Percentiles rank a stretch among this genome's conserved stretches.
Conservation (phyloP, 148 eudicot species). For the Silene conica region DNA sequence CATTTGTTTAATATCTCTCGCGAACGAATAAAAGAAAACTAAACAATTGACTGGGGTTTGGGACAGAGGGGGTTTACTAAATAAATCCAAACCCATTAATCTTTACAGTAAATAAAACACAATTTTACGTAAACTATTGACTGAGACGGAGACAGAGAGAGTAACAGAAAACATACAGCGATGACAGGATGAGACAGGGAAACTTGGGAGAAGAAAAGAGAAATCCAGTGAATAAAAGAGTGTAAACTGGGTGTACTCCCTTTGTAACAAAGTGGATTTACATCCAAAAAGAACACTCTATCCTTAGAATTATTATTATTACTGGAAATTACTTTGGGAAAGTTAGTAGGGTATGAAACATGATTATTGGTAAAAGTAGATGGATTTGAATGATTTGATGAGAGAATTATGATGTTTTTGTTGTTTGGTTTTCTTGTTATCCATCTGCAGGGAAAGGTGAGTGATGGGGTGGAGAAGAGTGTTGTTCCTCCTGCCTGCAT, state of each 20-base stretch:
- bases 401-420: neutral
- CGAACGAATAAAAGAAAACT: too few relatives aligned
- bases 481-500: neutral
- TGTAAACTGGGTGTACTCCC: conserved; percentile 65
- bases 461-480: neutral
- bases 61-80: too few relatives aligned
- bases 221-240: conserved; percentile 71
- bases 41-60: too few relatives aligned
- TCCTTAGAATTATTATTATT: conserved; percentile 24
- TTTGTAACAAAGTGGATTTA: conserved; percentile 75
- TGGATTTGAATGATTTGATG: conserved; percentile 4
- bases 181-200: conserved; percentile 71
- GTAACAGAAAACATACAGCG: conserved; percentile 52
- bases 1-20: too few relatives aligned
- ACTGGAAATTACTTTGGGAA: neutral
- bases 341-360: conserved; percentile 14
- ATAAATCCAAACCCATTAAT: too few relatives aligned
- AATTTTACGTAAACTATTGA: neutral
- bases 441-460: conserved; percentile 13
- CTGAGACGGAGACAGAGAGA: neutral
- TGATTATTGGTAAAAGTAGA: conserved; percentile 19
- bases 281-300: conserved; percentile 91
- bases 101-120: too few relatives aligned
- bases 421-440: conserved; percentile 8
- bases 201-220: conserved; percentile 85